These are phyloP conservation scores for Mycena maculata DNA, from an alignment of 768 basidiomycete genomes.

Conservation along the genomic window DNA sequence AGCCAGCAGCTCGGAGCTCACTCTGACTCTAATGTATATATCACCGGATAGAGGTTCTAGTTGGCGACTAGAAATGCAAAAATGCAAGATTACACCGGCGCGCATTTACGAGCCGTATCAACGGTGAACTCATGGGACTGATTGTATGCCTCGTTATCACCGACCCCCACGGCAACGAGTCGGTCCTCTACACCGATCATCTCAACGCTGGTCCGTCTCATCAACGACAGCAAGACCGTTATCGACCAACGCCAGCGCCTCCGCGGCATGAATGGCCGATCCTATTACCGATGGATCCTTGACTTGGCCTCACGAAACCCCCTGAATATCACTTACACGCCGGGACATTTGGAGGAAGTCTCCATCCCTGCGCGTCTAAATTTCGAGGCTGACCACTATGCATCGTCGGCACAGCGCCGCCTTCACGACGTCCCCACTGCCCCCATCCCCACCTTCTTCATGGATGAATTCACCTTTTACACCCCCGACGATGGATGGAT, in stretches of 20 bases:
- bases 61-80: too few relatives aligned
- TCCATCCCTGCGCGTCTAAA: constrained; percentile 9
- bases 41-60: too few relatives aligned
- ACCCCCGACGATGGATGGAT: constrained; percentile 9
- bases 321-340: not conserved
- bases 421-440: not conserved
- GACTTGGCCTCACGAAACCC: not conserved
- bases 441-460: constrained; percentile 30
- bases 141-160: constrained; percentile 31
- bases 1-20: too few relatives aligned
- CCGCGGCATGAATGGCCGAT: constrained; percentile 36
- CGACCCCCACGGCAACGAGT: not conserved
- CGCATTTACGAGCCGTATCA: too few relatives aligned
- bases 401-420: constrained; percentile 10
- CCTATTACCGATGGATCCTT: constrained; percentile 41
- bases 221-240: constrained; percentile 31
- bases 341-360: constrained; percentile 3
- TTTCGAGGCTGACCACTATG: constrained; percentile 22
- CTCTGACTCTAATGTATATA: too few relatives aligned
- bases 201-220: constrained; percentile 37
- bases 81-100: too few relatives aligned
- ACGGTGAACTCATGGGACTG: constrained; percentile 39
- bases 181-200: constrained; percentile 38
- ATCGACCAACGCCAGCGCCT: constrained; percentile 23
- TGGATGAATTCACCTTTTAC: constrained; percentile 24